Evolutionary conservation across 2,329 filamentous ascomycete genomes (phyloP).

Genomic region (Pestalotiopsis fici): DNA sequence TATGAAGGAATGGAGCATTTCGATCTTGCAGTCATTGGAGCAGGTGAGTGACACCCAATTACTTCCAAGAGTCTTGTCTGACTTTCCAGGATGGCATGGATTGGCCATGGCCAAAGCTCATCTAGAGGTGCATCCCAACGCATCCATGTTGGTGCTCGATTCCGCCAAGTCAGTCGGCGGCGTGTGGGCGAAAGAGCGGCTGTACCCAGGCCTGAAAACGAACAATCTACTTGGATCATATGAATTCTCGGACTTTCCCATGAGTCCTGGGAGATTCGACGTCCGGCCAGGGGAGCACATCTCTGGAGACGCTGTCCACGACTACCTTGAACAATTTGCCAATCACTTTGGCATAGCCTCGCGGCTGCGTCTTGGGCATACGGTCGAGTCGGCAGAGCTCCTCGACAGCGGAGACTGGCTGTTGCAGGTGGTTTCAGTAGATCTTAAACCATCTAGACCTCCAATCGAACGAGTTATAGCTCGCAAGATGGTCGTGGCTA

Average conservation of each 20-base stretch:
- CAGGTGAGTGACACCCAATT: background rate
- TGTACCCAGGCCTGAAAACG: conserved; percentile 62
- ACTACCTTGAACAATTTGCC: conserved; percentile 14
- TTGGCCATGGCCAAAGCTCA: conserved; percentile 55
- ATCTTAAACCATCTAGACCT: background rate
- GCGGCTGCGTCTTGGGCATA: conserved; percentile 10
- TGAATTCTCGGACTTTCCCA: conserved; percentile 65
- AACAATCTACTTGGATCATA: conserved; percentile 67
- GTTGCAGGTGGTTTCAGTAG: background rate
- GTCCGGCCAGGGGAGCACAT: conserved; percentile 48
- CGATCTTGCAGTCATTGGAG: background rate
- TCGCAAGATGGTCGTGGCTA: conserved; percentile 15
- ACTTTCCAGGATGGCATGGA: conserved; percentile 44
- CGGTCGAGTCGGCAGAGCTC: conserved; percentile 9
- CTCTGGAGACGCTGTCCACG: conserved; percentile 43
- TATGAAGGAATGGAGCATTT: background rate
- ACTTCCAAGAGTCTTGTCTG: background rate
- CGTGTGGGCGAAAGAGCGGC: conserved; percentile 58
- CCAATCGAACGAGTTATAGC: conserved; percentile 4
- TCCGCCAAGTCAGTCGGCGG: conserved; percentile 53
- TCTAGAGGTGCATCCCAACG: conserved; percentile 33
- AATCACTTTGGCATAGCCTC: conserved; percentile 9
- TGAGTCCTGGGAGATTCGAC: conserved; percentile 51
- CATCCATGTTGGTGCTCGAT: conserved; percentile 49
- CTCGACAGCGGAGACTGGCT: conserved; percentile 1